Percentiles rank a stretch among this genome's conserved stretches.
Conservation (phyloP, 225 moss, liverwort and hornwort genomes). For the Marchantia paleacea region DNA sequence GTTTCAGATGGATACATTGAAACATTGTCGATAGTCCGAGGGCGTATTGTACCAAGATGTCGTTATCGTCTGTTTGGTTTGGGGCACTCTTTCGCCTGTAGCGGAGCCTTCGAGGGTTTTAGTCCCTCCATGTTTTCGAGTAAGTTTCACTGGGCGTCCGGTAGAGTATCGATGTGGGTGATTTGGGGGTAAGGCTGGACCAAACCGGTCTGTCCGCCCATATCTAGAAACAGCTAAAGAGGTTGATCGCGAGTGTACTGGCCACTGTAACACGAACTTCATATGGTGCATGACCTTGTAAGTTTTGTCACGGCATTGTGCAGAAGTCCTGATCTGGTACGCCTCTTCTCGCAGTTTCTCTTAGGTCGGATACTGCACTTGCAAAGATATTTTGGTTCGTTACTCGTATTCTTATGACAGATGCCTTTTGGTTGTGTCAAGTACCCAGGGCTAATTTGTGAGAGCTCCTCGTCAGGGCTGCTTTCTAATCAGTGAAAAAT, state of each 20-base stretch:
- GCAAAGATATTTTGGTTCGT: no score
- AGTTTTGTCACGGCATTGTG: slow-evolving; percentile 3
- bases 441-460: no score
- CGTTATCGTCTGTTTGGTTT: not conserved
- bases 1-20: not conserved
- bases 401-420: no score
- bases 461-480: no score
- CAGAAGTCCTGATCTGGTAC: slow-evolving; percentile 4
- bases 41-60: not conserved
- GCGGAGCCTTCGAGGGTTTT: not conserved
- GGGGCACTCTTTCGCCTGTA: not conserved
- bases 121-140: not conserved
- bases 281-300: slow-evolving; percentile 10
- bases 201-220: not conserved
- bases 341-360: not conserved
- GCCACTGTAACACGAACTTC: not conserved
- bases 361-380: not conserved
- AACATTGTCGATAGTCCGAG: not conserved
- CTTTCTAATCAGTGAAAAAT: no score
- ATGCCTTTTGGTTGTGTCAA: no score
- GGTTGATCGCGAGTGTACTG: slow-evolving; percentile 8
- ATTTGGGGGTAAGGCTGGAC: not conserved
- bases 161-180: not conserved
- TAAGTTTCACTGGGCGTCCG: not conserved
- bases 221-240: not conserved